phyloP scores from a whole-genome alignment of 441 rosid genomes.

The Arabidopsis lyrata region DNA sequence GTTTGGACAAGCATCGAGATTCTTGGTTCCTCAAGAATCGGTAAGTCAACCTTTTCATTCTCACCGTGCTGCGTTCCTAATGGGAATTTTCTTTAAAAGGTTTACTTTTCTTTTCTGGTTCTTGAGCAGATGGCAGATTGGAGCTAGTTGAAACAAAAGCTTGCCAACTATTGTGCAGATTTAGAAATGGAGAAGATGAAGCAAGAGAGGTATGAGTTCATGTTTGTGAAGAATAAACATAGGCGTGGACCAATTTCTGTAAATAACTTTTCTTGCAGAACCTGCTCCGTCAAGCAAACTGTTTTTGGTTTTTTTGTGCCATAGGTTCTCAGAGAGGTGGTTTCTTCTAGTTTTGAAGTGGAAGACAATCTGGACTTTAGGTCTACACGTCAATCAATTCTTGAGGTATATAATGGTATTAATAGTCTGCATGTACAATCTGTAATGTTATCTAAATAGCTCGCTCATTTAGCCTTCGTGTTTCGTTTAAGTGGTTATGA shows the following conservation, averaged over 20 bases:
- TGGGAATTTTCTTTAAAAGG: constrained; percentile 9
- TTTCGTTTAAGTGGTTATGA: not conserved
- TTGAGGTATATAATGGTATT: constrained; percentile 61
- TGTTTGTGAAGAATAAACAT: constrained; percentile 4
- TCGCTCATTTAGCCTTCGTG: constrained; percentile 2
- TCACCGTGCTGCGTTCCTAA: not conserved
- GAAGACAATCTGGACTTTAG: constrained; percentile 67
- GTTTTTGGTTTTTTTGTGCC: constrained; percentile 27
- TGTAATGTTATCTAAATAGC: constrained; percentile 1
- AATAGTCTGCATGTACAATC: not conserved
- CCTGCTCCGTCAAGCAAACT: not conserved
- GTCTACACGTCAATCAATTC: constrained; percentile 74
- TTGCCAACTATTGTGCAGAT: constrained; percentile 74
- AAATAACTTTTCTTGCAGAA: constrained; percentile 5
- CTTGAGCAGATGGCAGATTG: constrained; percentile 54
- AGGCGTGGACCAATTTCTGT: not conserved
- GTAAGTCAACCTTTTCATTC: constrained; percentile 44
- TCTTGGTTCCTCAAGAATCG: constrained; percentile 62
- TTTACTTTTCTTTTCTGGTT: constrained; percentile 11
- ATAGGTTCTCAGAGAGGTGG: constrained; percentile 70
- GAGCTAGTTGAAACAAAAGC: constrained; percentile 71
- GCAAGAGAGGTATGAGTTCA: constrained; percentile 66
- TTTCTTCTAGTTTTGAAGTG: constrained; percentile 56
- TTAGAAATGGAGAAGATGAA: constrained; percentile 72
- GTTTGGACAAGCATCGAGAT: constrained; percentile 75